Evolutionary conservation across 23 red algal species (phyloP).

Genomic region (Chondrus crispus): DNA sequence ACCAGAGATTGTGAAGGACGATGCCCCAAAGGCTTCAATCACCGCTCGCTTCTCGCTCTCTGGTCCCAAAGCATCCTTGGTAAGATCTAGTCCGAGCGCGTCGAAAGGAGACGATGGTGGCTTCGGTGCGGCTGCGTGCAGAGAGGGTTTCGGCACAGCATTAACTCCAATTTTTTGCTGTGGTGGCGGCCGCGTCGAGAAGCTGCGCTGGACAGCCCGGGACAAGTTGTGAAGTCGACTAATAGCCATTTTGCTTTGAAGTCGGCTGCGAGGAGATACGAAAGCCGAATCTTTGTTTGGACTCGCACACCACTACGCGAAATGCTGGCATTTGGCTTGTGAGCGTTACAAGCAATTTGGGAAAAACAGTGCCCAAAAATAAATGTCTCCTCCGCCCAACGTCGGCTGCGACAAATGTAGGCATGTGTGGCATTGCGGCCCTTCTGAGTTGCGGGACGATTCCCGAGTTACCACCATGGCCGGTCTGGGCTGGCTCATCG

Average conservation of each 20-base stretch:
- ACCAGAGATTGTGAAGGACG: conserved; percentile 35
- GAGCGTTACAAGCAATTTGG: not conserved
- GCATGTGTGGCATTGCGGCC: conserved; percentile 60
- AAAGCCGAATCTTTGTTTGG: not conserved
- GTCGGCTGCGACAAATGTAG: not conserved
- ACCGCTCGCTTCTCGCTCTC: not conserved
- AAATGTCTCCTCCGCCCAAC: not conserved
- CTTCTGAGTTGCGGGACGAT: not conserved
- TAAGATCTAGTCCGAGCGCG: not conserved
- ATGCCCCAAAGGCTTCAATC: conserved; percentile 41
- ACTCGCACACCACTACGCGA: not conserved
- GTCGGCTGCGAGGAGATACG: too few relatives aligned
- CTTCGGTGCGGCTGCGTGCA: not conserved
- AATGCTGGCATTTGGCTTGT: not conserved
- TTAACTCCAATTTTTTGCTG: too few relatives aligned
- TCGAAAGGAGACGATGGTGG: not conserved
- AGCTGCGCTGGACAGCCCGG: too few relatives aligned
- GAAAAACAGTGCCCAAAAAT: not conserved
- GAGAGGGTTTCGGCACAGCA: too few relatives aligned
- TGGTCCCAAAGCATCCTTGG: not conserved
- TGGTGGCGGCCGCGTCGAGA: too few relatives aligned
- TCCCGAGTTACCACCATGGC: conserved; percentile 23
- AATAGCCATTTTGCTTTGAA: too few relatives aligned
- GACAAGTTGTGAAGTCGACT: too few relatives aligned
- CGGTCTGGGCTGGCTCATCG: conserved; percentile 16